Evolutionary conservation across 108 stramenopile species (phyloP).

Genomic region (Nitzschia sp.): DNA sequence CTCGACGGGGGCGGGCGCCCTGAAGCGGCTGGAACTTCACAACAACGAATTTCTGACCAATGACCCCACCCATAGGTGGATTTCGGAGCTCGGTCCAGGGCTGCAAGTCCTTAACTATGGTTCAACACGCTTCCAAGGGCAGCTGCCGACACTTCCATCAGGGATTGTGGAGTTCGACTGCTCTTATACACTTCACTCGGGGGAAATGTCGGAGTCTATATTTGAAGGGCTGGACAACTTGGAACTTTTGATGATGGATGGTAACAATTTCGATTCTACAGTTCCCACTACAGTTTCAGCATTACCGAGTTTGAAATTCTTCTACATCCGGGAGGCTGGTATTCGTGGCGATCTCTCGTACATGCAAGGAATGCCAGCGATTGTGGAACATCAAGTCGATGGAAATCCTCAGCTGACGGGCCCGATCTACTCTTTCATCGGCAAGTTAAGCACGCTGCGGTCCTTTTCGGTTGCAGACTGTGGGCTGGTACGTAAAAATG

Average conservation of each 20-base stretch:
- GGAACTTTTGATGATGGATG: constrained; percentile 3
- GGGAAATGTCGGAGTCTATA: neutral
- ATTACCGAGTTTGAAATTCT: constrained; percentile 5
- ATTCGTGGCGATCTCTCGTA: constrained; percentile 4
- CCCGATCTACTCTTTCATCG: constrained; percentile 9
- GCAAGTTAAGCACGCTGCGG: neutral
- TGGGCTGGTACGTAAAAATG: constrained; percentile 14
- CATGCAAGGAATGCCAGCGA: constrained; percentile 12
- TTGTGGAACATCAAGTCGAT: constrained; percentile 23
- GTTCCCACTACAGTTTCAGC: constrained; percentile 1
- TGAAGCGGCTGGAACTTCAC: constrained; percentile 5
- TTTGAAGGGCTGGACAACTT: constrained; percentile 17
- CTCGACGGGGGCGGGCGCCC: constrained; percentile 5
- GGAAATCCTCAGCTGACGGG: constrained; percentile 15
- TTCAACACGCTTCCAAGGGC: constrained; percentile 3
- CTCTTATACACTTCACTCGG: constrained; percentile 12
- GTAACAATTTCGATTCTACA: constrained; percentile 3
- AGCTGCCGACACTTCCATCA: constrained; percentile 10
- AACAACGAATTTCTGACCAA: constrained; percentile 6
- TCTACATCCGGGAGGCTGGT: constrained; percentile 7
- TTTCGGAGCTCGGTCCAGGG: neutral
- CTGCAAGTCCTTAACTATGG: constrained; percentile 14
- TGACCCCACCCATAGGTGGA: neutral
- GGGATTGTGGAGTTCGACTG: constrained; percentile 16
- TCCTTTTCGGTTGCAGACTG: constrained; percentile 20